Percentiles rank a stretch among this genome's conserved stretches.
These are phyloP conservation scores for Solanum neorickii DNA, from an alignment of 257 asterid species.

Conservation along the genomic window DNA sequence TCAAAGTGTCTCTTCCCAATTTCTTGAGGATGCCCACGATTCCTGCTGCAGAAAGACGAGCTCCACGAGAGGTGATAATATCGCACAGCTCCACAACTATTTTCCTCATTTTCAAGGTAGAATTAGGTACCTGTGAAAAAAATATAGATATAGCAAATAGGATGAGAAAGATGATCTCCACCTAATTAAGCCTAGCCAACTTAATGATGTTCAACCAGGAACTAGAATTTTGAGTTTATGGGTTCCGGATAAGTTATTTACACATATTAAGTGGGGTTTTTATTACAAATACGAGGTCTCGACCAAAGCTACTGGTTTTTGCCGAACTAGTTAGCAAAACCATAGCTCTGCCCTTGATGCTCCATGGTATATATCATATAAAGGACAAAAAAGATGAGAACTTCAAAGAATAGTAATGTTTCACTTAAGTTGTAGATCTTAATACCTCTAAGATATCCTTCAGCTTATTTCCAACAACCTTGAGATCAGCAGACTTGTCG, in stretches of 20 bases:
- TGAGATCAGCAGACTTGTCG: slow-evolving; percentile 71
- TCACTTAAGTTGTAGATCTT: not conserved
- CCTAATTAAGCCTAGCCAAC: not conserved
- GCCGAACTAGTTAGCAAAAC: too few species aligned
- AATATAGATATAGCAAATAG: not conserved
- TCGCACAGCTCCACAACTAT: slow-evolving; percentile 53
- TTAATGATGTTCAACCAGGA: not conserved
- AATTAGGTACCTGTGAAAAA: slow-evolving; percentile 36
- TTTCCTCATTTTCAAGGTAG: slow-evolving; percentile 57
- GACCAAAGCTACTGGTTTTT: not conserved
- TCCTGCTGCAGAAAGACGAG: slow-evolving; percentile 84
- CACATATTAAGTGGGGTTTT: not conserved
- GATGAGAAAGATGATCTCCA: not conserved
- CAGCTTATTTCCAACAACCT: slow-evolving; percentile 63
- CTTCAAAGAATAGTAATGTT: not conserved
- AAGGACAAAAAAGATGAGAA: not conserved
- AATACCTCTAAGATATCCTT: slow-evolving; percentile 65
- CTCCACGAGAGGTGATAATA: slow-evolving; percentile 67
- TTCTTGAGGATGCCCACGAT: slow-evolving; percentile 65
- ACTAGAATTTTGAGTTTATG: not conserved
- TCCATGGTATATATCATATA: not conserved
- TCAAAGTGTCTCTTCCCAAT: slow-evolving; percentile 52
- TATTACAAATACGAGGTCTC: not conserved
- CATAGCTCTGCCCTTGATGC: not conserved
- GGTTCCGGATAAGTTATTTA: not conserved